These are phyloP conservation scores for Crithidia mellificae DNA, from an alignment of 208 protist genomes.

Conservation along the genomic window DNA sequence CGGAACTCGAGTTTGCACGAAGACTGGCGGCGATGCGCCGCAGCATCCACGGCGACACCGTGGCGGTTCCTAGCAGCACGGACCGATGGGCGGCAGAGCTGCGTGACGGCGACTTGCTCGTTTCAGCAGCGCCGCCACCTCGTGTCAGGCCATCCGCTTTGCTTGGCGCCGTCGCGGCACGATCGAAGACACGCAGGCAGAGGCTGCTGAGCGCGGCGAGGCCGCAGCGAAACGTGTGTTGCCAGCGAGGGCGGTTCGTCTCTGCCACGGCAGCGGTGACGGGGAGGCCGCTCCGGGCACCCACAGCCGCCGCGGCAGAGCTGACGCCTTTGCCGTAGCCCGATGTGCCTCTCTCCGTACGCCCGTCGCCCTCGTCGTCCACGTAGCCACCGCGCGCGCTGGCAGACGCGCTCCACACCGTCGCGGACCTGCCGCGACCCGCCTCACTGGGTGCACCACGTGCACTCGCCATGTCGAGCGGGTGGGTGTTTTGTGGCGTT, in stretches of 20 bases:
- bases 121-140: too few species aligned
- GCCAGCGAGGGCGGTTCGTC: constrained; percentile 31
- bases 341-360: background rate
- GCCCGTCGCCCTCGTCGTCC: background rate
- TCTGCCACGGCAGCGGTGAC: constrained; percentile 25
- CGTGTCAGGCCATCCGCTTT: too few species aligned
- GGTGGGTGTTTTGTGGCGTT: too few species aligned
- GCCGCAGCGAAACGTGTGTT: constrained; percentile 36
- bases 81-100: background rate
- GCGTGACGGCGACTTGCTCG: too few species aligned
- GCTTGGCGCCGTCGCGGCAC: background rate
- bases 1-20: too few species aligned
- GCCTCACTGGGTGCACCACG: too few species aligned
- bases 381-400: background rate
- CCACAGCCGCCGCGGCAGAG: background rate
- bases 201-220: constrained; percentile 23
- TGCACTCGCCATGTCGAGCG: too few species aligned
- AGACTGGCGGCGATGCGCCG: too few species aligned
- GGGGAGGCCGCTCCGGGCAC: constrained; percentile 13
- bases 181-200: constrained; percentile 35
- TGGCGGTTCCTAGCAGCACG: constrained; percentile 18
- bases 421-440: too few species aligned
- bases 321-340: background rate
- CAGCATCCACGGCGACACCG: constrained; percentile 26
- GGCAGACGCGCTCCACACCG: background rate